Percentiles rank a stretch among this genome's conserved stretches.
phyloP scores from a whole-genome alignment of 1,284 basidiomycete genomes.

The Leccinum variabile region DNA sequence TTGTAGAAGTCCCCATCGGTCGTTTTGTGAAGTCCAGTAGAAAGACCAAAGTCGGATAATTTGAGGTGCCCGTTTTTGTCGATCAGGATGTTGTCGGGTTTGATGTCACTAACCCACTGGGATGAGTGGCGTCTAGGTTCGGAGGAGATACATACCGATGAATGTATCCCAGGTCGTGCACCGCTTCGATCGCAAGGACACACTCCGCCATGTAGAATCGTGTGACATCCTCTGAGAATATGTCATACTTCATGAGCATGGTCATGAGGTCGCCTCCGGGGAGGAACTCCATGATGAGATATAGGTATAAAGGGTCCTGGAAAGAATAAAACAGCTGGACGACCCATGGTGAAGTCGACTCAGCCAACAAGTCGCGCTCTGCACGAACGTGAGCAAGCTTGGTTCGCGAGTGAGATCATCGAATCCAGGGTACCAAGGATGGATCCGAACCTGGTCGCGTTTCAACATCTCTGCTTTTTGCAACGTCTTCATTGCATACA shows the following conservation, averaged over 20 bases:
- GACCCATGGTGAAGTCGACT: constrained; percentile 97
- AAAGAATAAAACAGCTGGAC: constrained; percentile 99
- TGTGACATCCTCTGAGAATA: constrained; percentile 97
- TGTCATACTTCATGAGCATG: constrained; percentile 99
- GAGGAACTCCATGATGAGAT: constrained; percentile 98
- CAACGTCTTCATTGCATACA: constrained; percentile 99
- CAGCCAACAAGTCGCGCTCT: constrained; percentile 97
- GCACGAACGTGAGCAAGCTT: constrained; percentile 97
- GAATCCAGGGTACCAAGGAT: neutral
- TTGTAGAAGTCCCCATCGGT: constrained; percentile 97
- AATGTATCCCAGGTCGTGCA: constrained; percentile 98
- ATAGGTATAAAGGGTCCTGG: constrained; percentile 94
- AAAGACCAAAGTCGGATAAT: constrained; percentile 96
- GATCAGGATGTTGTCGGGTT: constrained; percentile 98
- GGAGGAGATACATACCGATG: constrained; percentile 73
- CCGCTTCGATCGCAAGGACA: constrained; percentile 96
- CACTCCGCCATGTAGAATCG: constrained; percentile 99
- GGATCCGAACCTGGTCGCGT: constrained; percentile 81
- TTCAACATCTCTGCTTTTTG: constrained; percentile 99
- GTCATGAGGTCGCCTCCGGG: constrained; percentile 98
- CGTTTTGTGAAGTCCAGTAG: constrained; percentile 97
- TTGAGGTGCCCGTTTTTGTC: constrained; percentile 97
- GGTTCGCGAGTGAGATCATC: constrained; percentile 7
- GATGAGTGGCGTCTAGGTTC: constrained; percentile 1
- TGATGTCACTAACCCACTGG: constrained; percentile 77